Evolutionary conservation across 768 basidiomycete genomes (phyloP), one percentile per base, ranked within the genome.

Genomic region (Phylloporus sp.): DNA sequence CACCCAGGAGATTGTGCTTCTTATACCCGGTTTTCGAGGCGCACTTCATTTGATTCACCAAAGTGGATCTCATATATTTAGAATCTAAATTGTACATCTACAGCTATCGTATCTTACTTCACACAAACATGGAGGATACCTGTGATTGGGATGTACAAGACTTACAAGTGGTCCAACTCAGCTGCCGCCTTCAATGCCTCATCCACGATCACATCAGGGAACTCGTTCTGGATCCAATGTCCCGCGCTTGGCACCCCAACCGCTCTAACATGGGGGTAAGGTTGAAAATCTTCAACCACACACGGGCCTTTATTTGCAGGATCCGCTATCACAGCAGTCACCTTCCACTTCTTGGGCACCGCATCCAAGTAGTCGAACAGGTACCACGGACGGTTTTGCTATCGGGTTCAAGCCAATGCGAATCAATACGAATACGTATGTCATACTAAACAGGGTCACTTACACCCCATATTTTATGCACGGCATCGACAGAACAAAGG

Each of bases 181-280:
- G 51, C 49, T 4, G 58, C 53, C 6, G 45, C 52, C 41, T 52
- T 55, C 28, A 58, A 41, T 13, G 56, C 61, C 28, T 53, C 54
- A 16, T 57, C 39, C 6, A 67, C 52, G 0, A 66, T 54, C 23
- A 45, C 46, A 7, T 68, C 56, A 0, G 64, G 65, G 24, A 58
- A 54, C 28, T 69, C 66, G 20, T 31, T 52, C 29, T 67, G 67
- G 16, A 69, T 62, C 56, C 58, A 69, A 40, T 67, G 66, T 2
- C 54, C 54, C 3, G 56, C 53, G 0, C 62, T 60, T 0, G 56
- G 52, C 2, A 67, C 47, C 8, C 49, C 20, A 10, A 58, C 42
- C 2, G 26, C 16, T 15, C 45, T 52, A 16, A 62, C 32, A 23
- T 52, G 55, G 9, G 58, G 52, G 32, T 58, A 61, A 13, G 59